Evolutionary conservation across 257 asterid species (phyloP).

Genomic region (Penstemon barbatus): DNA sequence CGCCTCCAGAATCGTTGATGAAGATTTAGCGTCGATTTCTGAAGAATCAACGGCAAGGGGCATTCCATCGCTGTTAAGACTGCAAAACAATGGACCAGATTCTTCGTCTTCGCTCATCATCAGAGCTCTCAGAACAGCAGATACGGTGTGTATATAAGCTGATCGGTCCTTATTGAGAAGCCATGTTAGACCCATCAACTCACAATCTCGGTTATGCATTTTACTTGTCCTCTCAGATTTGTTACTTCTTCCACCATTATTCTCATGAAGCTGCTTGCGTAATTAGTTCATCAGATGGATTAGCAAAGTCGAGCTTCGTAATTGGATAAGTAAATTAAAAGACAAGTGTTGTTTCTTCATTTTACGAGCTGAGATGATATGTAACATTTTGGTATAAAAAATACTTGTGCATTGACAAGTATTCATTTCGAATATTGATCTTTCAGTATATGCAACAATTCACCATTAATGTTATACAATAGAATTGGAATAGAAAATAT

Average conservation of each 20-base stretch:
- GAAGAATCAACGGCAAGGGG: slow-evolving; percentile 94
- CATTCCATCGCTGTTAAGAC: slow-evolving; percentile 77
- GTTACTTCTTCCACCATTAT: slow-evolving; percentile 42
- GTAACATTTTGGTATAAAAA: too few relatives aligned
- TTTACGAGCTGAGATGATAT: too few relatives aligned
- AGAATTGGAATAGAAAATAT: too few relatives aligned
- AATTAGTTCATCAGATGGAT: slow-evolving; percentile 1
- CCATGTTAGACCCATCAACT: slow-evolving; percentile 91
- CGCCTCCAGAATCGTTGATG: slow-evolving; percentile 31
- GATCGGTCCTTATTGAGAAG: slow-evolving; percentile 77
- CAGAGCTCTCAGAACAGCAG: slow-evolving; percentile 82
- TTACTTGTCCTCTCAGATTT: slow-evolving; percentile 49
- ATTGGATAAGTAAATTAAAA: too few relatives aligned
- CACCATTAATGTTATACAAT: too few relatives aligned
- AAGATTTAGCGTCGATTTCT: slow-evolving; percentile 60
- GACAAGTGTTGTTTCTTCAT: too few relatives aligned
- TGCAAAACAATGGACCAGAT: slow-evolving; percentile 57
- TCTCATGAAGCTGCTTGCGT: slow-evolving; percentile 58
- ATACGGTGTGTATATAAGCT: slow-evolving; percentile 69
- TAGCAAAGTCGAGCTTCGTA: background rate
- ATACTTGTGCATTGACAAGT: too few relatives aligned
- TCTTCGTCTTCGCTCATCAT: slow-evolving; percentile 56
- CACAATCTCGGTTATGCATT: slow-evolving; percentile 73
- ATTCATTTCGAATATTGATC: too few relatives aligned
- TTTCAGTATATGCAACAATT: too few relatives aligned